A percentile compares a stretch with the other conserved stretches of the same genome.
Evolutionary conservation across 2,329 filamentous ascomycete species (phyloP).

Genomic region (Colletotrichum somersetense): DNA sequence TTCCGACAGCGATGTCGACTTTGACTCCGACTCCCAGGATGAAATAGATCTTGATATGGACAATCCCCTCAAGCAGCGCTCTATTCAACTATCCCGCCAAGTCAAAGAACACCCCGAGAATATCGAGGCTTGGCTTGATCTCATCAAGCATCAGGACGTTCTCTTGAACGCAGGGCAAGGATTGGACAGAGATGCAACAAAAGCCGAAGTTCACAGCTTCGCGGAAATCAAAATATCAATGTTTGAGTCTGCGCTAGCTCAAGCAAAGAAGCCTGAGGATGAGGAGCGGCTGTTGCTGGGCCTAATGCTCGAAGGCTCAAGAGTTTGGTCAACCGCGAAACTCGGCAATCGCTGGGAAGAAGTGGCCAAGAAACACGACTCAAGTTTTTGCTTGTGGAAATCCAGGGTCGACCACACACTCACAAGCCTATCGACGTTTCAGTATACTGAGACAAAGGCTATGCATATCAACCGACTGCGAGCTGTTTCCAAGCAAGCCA

Average conservation of each 20-base stretch:
- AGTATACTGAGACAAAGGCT: conserved; percentile 73
- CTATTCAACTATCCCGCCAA: conserved; percentile 71
- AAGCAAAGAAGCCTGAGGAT: conserved; percentile 60
- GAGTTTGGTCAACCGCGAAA: conserved; percentile 70
- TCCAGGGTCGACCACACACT: conserved; percentile 80
- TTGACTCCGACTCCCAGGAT: conserved; percentile 59
- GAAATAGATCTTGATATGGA: conserved; percentile 51
- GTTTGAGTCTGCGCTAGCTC: conserved; percentile 80
- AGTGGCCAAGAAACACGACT: conserved; percentile 65
- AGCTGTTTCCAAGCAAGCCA: conserved; percentile 15
- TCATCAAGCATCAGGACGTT: conserved; percentile 83
- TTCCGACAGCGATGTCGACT: conserved; percentile 64
- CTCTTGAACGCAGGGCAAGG: conserved; percentile 68
- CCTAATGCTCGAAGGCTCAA: conserved; percentile 80
- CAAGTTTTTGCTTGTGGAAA: conserved; percentile 77
- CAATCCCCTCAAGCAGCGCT: conserved; percentile 64
- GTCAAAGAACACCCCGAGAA: conserved; percentile 77
- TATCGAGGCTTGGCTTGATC: conserved; percentile 78
- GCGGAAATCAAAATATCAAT: conserved; percentile 85
- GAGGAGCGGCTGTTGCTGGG: conserved; percentile 74
- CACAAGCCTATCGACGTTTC: conserved; percentile 74
- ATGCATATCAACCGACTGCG: conserved; percentile 68
- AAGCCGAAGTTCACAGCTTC: conserved; percentile 75
- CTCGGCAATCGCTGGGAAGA: conserved; percentile 44
- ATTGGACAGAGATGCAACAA: conserved; percentile 60